Base-by-base conservation (phyloP, 768 basidiomycete genomes). In the Mycena crocata region DNA sequence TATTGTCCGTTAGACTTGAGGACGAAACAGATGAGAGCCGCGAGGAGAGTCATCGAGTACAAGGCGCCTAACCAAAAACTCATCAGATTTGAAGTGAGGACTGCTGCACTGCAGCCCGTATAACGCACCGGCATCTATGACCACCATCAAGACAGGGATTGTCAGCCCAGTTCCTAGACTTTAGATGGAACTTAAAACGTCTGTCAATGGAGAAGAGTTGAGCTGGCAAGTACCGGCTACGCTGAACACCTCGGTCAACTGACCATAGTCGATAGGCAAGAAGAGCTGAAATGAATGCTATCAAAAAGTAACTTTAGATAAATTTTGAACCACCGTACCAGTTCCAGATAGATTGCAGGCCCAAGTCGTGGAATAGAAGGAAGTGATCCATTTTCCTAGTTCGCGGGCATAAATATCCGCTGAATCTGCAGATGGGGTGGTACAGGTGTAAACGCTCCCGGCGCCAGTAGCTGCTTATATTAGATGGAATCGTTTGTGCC, bases 51-150 rank as follows among this genome's bases (percentile, higher is more conserved):
- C 56, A 78, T 2, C 2, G 80, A 80, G 60, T 83, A 83, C 6
- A 83, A 71, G 14, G 71, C 68, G 24, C n/a, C n/a, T n/a, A n/a
- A n/a, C n/a, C n/a, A n/a, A n/a, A n/a, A n/a, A n/a, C n/a, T n/a
- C n/a, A n/a, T n/a, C n/a, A n/a, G n/a, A n/a, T n/a, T n/a, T n/a
- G n/a, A n/a, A n/a, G n/a, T n/a, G n/a, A n/a, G n/a, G n/a, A n/a
- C n/a, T n/a, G n/a, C n/a, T n/a, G n/a, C n/a, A n/a, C n/a, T n/a
- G n/a, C n/a, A n/a, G n/a, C n/a, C n/a, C n/a, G n/a, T n/a, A n/a
- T n/a, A n/a, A n/a, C n/a, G n/a, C n/a, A n/a, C 81, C 82, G 13
- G 80, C 77, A 56, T 83, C 82, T 52, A 82, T 56, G 50, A 82
- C 70, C 34, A 80, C 71, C 39, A 68, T 63, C 15, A 83, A 61